Base-by-base conservation (phyloP, 2,329 filamentous ascomycete species). In the Chrysosporium queenslandicum region DNA sequence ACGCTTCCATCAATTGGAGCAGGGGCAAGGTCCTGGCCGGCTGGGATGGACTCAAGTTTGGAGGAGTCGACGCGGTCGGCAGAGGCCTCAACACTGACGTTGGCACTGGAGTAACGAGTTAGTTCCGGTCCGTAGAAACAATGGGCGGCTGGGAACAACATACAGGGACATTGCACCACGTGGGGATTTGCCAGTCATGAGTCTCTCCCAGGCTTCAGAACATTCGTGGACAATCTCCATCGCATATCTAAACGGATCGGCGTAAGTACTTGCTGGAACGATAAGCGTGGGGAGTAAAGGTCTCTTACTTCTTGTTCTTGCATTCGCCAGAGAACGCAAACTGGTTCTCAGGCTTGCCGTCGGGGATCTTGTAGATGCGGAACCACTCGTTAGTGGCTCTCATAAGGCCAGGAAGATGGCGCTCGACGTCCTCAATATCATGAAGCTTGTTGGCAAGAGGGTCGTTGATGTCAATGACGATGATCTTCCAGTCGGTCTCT, bases 361-460 rank as follows among this genome's bases (percentile, higher is more conserved):
- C 92, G 69, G 92, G 92, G 75, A 98, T 98, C 82, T 98, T 98
- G 86, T 98, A 98, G 82, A 98, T 98, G 74, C 92, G 89, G 89
- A 98, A 98, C 92, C 92, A 98, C 80, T 98, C 92, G 70, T 98
- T 98, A 70, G 91, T 97, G 69, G 92, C 92, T 63, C 92, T 86
- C 71, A 98, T 81, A 55, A 98, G 87, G 64, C 92, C 92, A 56
- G 92, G 92, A 54, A 98, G 84, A 78, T 97, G 92, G 69, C 91
- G 85, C 82, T 98, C 92, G 63, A 98, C 92, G 70, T 98, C 92
- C 81, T 97, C 92, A 59, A 97, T 85, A 72, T 97, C 91, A 77
- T 98, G 91, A 70, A 98, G 86, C 82, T 95, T 95, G 68, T 87
- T 75, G 53, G 92, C 92, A 59, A 98, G 80, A 62, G 92, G 91